phyloP scores from a whole-genome alignment of 2,329 filamentous ascomycete genomes.

The Cladosporium sp. region DNA sequence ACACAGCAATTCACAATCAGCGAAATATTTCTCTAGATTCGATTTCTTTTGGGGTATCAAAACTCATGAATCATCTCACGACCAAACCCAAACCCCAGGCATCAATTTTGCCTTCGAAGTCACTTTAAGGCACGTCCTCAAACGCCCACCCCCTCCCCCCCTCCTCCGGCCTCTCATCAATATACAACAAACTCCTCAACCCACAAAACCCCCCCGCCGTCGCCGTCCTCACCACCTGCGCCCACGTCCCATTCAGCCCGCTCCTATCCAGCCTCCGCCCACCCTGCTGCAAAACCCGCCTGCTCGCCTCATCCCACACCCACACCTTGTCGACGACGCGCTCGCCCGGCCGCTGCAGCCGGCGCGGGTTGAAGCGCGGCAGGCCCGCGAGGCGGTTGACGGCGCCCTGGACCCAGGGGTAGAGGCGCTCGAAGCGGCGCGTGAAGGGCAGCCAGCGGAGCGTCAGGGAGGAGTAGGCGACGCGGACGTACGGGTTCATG shows the following conservation, averaged over 20 bases:
- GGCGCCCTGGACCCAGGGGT: constrained; percentile 53
- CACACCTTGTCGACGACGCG: constrained; percentile 48
- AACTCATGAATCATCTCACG: too few species aligned
- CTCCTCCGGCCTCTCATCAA: background rate
- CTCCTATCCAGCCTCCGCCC: constrained; percentile 14
- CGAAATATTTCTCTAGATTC: too few species aligned
- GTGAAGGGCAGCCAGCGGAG: constrained; percentile 55
- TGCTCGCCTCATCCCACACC: constrained; percentile 36
- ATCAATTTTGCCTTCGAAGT: too few species aligned
- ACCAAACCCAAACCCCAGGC: too few species aligned
- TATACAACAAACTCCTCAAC: constrained; percentile 44
- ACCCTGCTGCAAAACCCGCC: constrained; percentile 2
- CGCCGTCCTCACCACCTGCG: constrained; percentile 40
- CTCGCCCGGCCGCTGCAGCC: constrained; percentile 54
- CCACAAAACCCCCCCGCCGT: constrained; percentile 52
- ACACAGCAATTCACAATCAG: too few species aligned
- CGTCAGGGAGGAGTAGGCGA: constrained; percentile 56
- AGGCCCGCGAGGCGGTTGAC: constrained; percentile 50
- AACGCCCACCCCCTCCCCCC: background rate
- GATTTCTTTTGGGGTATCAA: too few species aligned
- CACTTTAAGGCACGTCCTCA: background rate
- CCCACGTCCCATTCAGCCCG: constrained; percentile 30
- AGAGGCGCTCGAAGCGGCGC: constrained; percentile 60
- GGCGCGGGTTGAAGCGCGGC: constrained; percentile 56
- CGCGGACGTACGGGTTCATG: constrained; percentile 69